These are phyloP conservation scores for Dianthus caryophyllus DNA, from an alignment of 148 eudicot species.

Conservation along the genomic window DNA sequence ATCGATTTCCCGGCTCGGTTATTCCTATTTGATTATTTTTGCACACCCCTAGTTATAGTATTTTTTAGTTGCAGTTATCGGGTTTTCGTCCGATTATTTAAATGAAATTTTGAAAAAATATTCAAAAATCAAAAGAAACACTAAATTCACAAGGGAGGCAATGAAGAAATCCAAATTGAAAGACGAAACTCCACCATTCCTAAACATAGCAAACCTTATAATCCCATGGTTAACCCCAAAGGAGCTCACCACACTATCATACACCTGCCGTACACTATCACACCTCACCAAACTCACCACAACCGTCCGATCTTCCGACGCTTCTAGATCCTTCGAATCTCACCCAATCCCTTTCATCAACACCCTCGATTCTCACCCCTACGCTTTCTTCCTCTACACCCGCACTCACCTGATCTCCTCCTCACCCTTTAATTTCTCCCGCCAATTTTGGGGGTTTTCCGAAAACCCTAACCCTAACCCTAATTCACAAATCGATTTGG, in stretches of 20 bases:
- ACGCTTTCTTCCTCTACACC: conserved; percentile 28
- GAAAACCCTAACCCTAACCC: conserved; percentile 18
- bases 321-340: conserved; percentile 51
- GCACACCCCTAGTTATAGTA: too few species aligned
- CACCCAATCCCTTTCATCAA: conserved; percentile 60
- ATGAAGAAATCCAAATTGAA: too few species aligned
- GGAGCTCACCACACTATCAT: conserved; percentile 51
- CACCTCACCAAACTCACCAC: conserved; percentile 39
- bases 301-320: conserved; percentile 50
- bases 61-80: too few species aligned
- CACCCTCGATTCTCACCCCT: conserved; percentile 48
- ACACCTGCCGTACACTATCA: conserved; percentile 47
- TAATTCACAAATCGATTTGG: background rate
- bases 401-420: conserved; percentile 35
- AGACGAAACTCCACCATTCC: conserved; percentile 5
- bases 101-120: too few species aligned
- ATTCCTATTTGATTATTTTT: too few species aligned
- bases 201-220: conserved; percentile 40
- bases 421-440: conserved; percentile 16
- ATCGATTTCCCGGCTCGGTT: too few species aligned
- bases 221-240: conserved; percentile 52
- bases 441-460: conserved; percentile 49
- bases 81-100: too few species aligned
- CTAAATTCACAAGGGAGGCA: too few species aligned
- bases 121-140: too few species aligned